Evolutionary conservation across 352 stramenopile genomes (phyloP).

Genomic region (Phytophthora colocasiae): DNA sequence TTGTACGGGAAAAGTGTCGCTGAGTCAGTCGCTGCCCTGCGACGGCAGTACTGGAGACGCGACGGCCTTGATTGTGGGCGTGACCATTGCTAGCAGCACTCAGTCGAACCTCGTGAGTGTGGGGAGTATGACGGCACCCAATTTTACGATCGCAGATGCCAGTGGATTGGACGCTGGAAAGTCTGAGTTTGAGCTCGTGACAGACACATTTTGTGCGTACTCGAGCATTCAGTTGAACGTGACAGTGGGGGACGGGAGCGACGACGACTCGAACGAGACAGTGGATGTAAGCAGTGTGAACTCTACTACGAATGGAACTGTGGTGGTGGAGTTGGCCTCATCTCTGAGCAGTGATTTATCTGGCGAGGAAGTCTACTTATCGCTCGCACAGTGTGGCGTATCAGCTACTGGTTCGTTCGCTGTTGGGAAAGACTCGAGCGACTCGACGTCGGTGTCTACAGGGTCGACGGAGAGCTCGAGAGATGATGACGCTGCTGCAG

Average conservation of each 20-base stretch:
- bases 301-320: conserved; percentile 49
- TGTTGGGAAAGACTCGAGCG: conserved; percentile 21
- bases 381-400: conserved; percentile 62
- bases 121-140: conserved; percentile 49
- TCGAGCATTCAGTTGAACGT: conserved; percentile 49
- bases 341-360: conserved; percentile 41
- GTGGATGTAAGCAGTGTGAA: conserved; percentile 47
- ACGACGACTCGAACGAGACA: conserved; percentile 11
- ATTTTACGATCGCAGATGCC: conserved; percentile 49
- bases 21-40: conserved; percentile 55
- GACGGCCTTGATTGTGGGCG: conserved; percentile 51
- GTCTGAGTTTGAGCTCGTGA: conserved; percentile 46
- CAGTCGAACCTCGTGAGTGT: conserved; percentile 57
- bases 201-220: conserved; percentile 47
- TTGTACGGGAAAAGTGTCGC: conserved; percentile 60
- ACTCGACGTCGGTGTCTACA: conserved; percentile 27
- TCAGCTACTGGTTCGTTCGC: conserved; percentile 27
- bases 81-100: conserved; percentile 60
- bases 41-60: conserved; percentile 41
- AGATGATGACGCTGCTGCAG: conserved; percentile 12
- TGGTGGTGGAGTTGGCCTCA: conserved; percentile 47
- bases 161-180: conserved; percentile 41
- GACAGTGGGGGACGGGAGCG: conserved; percentile 18
- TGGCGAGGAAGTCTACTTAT: conserved; percentile 42
- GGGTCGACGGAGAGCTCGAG: conserved; percentile 20